Base-by-base conservation (phyloP, 108 stramenopile species). In the Skeletonema marinoi region DNA sequence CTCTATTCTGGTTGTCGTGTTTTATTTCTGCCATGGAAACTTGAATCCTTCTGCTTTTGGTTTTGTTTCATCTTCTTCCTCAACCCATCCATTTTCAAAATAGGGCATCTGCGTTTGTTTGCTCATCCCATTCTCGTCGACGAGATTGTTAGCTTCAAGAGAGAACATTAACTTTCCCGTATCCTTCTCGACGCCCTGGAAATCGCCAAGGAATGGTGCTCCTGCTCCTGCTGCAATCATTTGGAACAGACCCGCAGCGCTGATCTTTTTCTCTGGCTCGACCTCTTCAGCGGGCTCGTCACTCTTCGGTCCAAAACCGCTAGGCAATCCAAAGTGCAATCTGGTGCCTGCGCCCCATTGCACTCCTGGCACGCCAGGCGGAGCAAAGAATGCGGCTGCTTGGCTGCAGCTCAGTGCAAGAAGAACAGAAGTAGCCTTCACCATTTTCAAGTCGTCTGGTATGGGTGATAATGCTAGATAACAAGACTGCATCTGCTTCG, bases 31-130 rank as follows among this genome's bases (percentile, higher is more conserved):
- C 79, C 79, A 80, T 16, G 79, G 79, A 69, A 85, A 85, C 54
- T 81, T 85, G 50, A 85, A 85, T 19, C 76, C 76, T 4, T 76
- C 80, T 32, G 58, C 66, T 25, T 44, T 71, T n/a, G 54, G 54
- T 25, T 75, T 60, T 56, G 80, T 41, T 51, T 89, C 87, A 65
- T 92, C 91, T 74, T 86, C 89, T 65, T 86, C 86, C 69, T 90
- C 91, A 1, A 92, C 90, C 93, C 93, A 94, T 35, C 93, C 93
- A 66, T 79, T 86, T 73, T 94, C 93, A 70, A 94, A 94, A 77
- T 94, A 92, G 0, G 93, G 93, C 93, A 92, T 92, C 68, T 80
- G 64, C 8, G 93, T 94, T 73, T 94, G 93, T 71, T 94, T 94
- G 36, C 88, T 89, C n/a, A 88, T 70, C 19, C 93, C 93, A 17